phyloP scores from a whole-genome alignment of 495 filamentous ascomycete genomes.

The Bathelium albidoporum region DNA sequence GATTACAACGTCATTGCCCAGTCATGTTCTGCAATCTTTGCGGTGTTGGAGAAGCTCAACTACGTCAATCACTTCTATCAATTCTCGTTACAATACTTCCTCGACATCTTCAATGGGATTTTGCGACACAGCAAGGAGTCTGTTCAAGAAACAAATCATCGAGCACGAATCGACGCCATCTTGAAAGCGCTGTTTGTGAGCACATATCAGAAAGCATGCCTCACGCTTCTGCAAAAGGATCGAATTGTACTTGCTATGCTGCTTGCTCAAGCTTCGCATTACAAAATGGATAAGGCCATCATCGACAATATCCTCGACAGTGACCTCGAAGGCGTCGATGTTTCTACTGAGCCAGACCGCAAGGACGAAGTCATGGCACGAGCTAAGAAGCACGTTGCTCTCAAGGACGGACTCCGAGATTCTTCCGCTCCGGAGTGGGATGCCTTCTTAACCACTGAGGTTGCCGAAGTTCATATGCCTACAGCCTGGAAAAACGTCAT shows the following conservation, averaged over 20 bases:
- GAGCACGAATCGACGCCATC: slow-evolving; percentile 72
- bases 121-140: slow-evolving; percentile 71
- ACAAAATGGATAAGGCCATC: slow-evolving; percentile 80
- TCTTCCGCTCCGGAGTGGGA: slow-evolving; percentile 61
- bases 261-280: slow-evolving; percentile 85
- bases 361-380: slow-evolving; percentile 55
- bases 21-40: slow-evolving; percentile 93
- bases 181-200: slow-evolving; percentile 79
- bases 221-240: slow-evolving; percentile 90
- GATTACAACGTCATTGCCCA: slow-evolving; percentile 87
- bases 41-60: slow-evolving; percentile 91
- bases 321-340: slow-evolving; percentile 61
- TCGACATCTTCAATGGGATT: slow-evolving; percentile 92
- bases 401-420: slow-evolving; percentile 61
- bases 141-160: slow-evolving; percentile 60
- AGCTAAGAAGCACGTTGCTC: slow-evolving; percentile 55
- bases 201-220: slow-evolving; percentile 83
- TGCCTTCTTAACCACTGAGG: slow-evolving; percentile 69
- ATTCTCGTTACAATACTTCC: slow-evolving; percentile 95
- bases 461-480: slow-evolving; percentile 82
- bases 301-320: slow-evolving; percentile 81
- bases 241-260: slow-evolving; percentile 92
- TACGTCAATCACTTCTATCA: slow-evolving; percentile 99
- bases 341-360: slow-evolving; percentile 50
- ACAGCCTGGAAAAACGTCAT: slow-evolving; percentile 58